Conservation (phyloP, 768 basidiomycete genomes). For the Mycena metata region DNA sequence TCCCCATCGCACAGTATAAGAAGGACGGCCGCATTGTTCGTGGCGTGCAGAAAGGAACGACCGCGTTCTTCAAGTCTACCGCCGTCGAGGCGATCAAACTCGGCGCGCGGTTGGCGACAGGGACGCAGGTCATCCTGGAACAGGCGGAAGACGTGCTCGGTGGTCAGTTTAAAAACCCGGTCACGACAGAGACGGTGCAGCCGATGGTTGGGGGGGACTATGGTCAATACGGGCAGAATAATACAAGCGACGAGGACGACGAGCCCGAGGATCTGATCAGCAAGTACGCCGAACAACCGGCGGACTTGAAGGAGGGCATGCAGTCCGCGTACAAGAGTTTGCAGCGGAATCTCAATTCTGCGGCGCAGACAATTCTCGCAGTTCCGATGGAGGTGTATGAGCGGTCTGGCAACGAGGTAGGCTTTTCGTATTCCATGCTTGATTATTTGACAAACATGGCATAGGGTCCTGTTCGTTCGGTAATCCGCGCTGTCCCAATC, state of each 20-base stretch:
- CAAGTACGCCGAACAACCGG: constrained; percentile 93
- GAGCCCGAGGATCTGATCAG: constrained; percentile 75
- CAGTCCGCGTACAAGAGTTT: constrained; percentile 93
- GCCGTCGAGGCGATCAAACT: constrained; percentile 96
- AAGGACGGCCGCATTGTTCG: constrained; percentile 95
- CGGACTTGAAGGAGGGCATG: constrained; percentile 86
- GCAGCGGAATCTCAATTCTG: constrained; percentile 87
- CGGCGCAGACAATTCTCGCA: constrained; percentile 97
- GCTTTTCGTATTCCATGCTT: neutral
- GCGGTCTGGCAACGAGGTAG: constrained; percentile 89
- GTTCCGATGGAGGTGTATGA: constrained; percentile 99
- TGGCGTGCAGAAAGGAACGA: constrained; percentile 94
- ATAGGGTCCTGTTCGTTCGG: constrained; percentile 92
- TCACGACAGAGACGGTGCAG: constrained; percentile 78
- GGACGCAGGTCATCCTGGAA: constrained; percentile 97
- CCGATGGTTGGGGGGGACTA: constrained; percentile 53
- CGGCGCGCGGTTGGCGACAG: constrained; percentile 93
- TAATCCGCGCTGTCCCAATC: constrained; percentile 96
- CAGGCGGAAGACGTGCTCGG: constrained; percentile 94
- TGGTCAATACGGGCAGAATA: constrained; percentile 42
- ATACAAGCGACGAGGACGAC: constrained; percentile 58
- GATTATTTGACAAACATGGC: constrained; percentile 21
- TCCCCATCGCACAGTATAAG: constrained; percentile 97
- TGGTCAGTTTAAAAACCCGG: constrained; percentile 74
- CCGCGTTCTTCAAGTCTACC: constrained; percentile 92